Conservation (phyloP, 495 filamentous ascomycete species). For the Aspergillus wentii region DNA sequence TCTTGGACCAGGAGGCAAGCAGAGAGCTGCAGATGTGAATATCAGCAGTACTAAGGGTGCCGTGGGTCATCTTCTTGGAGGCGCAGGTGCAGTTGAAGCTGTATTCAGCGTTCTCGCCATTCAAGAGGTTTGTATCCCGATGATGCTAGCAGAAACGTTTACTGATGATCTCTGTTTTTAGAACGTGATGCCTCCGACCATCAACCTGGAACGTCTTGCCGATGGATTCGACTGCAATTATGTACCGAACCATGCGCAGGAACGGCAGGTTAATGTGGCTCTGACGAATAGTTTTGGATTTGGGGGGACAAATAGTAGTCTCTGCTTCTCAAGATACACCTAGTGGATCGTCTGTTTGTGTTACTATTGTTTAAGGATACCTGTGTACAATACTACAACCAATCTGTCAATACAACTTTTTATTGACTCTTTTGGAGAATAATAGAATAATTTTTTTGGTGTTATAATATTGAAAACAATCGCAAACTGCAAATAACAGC, state of each 20-base stretch:
- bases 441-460: too few species aligned
- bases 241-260: slow-evolving; percentile 65
- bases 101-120: slow-evolving; percentile 78
- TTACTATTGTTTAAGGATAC: too few species aligned
- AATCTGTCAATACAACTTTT: too few species aligned
- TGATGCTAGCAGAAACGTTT: not conserved
- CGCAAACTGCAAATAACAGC: too few species aligned
- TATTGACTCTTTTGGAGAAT: too few species aligned
- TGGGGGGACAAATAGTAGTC: slow-evolving; percentile 88
- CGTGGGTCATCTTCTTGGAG: slow-evolving; percentile 86
- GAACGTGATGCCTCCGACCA: slow-evolving; percentile 79
- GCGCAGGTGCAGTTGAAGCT: slow-evolving; percentile 84
- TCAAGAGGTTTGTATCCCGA: slow-evolving; percentile 46
- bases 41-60: slow-evolving; percentile 94
- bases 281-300: slow-evolving; percentile 97
- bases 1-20: slow-evolving; percentile 62
- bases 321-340: slow-evolving; percentile 64
- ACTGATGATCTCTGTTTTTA: slow-evolving; percentile 21
- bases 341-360: too few species aligned
- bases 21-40: slow-evolving; percentile 61
- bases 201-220: slow-evolving; percentile 69
- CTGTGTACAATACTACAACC: too few species aligned
- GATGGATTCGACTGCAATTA: slow-evolving; percentile 84
- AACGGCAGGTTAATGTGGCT: slow-evolving; percentile 64
- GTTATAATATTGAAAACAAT: too few species aligned